Conservation (phyloP, 2,329 filamentous ascomycete species). For the Arthrinium phaeospermum region DNA sequence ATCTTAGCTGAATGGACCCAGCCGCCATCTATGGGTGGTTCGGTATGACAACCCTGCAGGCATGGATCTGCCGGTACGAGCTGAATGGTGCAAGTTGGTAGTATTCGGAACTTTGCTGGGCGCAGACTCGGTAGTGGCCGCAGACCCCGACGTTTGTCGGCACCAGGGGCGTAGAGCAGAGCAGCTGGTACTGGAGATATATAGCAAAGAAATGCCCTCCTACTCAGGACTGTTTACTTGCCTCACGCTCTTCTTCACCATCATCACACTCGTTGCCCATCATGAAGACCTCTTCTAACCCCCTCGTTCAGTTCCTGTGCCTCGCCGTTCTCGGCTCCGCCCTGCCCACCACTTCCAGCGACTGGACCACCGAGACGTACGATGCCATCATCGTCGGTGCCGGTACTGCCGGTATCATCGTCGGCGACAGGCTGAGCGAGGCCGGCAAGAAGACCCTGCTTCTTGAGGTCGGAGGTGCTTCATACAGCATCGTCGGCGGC, state of each 20-base stretch:
- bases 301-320: background rate
- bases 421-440: constrained; percentile 56
- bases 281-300: constrained; percentile 17
- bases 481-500: constrained; percentile 54
- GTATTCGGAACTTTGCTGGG: background rate
- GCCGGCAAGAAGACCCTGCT: constrained; percentile 57
- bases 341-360: constrained; percentile 1
- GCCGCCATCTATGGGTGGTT: background rate
- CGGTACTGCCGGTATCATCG: constrained; percentile 58
- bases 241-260: constrained; percentile 15
- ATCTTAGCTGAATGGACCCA: constrained; percentile 5
- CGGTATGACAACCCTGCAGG: background rate
- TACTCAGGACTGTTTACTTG: background rate
- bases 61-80: background rate
- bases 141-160: background rate
- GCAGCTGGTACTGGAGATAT: background rate
- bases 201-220: background rate
- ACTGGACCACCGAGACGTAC: constrained; percentile 38
- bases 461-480: constrained; percentile 56
- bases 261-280: constrained; percentile 12
- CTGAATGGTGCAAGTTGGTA: background rate
- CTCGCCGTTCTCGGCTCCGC: constrained; percentile 2
- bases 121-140: background rate
- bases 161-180: background rate
- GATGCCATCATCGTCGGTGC: constrained; percentile 53